These are phyloP conservation scores for Nephromyces sp. DNA, from an alignment of 169 alveolate genomes.

Conservation along the genomic window DNA sequence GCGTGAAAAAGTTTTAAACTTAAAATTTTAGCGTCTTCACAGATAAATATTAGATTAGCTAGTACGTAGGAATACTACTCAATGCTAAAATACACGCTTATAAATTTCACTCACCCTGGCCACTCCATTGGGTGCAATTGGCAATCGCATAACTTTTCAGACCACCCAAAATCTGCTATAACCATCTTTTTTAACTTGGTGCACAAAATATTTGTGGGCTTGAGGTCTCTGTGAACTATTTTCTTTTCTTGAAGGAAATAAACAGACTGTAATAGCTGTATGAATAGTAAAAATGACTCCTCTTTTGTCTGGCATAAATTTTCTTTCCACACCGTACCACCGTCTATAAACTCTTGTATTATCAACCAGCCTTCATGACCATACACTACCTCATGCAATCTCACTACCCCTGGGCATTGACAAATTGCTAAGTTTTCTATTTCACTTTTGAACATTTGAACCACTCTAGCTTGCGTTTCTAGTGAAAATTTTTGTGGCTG, in stretches of 20 bases:
- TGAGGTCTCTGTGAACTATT: constrained; percentile 57
- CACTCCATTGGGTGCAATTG: constrained; percentile 55
- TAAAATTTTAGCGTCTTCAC: too few relatives aligned
- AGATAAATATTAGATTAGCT: too few relatives aligned
- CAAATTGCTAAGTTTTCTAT: constrained; percentile 53
- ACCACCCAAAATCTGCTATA: constrained; percentile 69
- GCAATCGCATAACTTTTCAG: constrained; percentile 48
- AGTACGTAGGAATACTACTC: too few relatives aligned
- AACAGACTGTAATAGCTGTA: constrained; percentile 59
- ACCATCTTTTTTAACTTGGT: constrained; percentile 42
- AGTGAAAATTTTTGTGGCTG: constrained; percentile 58
- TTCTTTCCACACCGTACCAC: constrained; percentile 65
- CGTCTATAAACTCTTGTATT: constrained; percentile 60
- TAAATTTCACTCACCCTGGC: constrained; percentile 50
- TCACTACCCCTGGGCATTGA: constrained; percentile 68
- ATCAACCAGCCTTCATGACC: constrained; percentile 62
- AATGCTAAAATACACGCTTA: too few relatives aligned
- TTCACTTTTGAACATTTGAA: constrained; percentile 59
- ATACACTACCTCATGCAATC: constrained; percentile 52
- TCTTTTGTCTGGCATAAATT: constrained; percentile 44
- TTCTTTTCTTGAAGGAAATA: constrained; percentile 53
- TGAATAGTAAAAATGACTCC: constrained; percentile 56
- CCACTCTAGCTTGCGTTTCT: constrained; percentile 55
- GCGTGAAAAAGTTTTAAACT: too few relatives aligned
- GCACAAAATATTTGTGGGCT: constrained; percentile 59